A percentile compares a stretch with the other conserved stretches of the same genome.
Evolutionary conservation across 768 basidiomycete species (phyloP).

Genomic region (Inosperma sp.): DNA sequence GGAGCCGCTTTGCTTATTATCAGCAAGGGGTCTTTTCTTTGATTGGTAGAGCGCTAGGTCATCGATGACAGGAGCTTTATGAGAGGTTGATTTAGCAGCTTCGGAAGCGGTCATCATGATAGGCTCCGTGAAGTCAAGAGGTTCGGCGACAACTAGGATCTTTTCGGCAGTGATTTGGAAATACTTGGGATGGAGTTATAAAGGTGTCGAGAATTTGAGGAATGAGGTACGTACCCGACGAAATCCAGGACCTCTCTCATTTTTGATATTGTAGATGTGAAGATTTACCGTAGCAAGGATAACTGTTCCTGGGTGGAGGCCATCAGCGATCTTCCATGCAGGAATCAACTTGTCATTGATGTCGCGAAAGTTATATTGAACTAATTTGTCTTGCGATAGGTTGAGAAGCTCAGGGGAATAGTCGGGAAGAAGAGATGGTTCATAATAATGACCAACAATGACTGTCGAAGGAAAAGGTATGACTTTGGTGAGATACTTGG

Average conservation of each 20-base stretch:
- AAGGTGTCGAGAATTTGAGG: neutral
- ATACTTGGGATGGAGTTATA: neutral
- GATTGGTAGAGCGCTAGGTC: neutral
- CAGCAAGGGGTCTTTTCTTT: neutral
- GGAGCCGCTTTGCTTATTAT: no score
- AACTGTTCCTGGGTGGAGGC: neutral
- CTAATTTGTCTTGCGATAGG: neutral
- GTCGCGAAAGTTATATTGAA: conserved; percentile 9
- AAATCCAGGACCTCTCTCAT: neutral
- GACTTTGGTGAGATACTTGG: no score
- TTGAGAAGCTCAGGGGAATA: neutral
- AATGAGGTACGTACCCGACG: neutral
- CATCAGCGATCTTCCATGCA: neutral
- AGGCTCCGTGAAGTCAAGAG: neutral
- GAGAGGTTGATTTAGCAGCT: no score
- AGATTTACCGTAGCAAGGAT: conserved; percentile 3
- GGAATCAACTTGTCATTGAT: neutral
- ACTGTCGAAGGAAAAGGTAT: neutral
- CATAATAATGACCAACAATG: neutral
- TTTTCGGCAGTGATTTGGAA: neutral
- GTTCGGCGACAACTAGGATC: neutral
- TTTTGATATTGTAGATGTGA: neutral
- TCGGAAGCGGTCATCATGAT: neutral
- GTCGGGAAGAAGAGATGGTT: neutral
- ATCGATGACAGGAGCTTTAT: neutral